Conservation (phyloP, 768 basidiomycete species). For the Boletus edulis region DNA sequence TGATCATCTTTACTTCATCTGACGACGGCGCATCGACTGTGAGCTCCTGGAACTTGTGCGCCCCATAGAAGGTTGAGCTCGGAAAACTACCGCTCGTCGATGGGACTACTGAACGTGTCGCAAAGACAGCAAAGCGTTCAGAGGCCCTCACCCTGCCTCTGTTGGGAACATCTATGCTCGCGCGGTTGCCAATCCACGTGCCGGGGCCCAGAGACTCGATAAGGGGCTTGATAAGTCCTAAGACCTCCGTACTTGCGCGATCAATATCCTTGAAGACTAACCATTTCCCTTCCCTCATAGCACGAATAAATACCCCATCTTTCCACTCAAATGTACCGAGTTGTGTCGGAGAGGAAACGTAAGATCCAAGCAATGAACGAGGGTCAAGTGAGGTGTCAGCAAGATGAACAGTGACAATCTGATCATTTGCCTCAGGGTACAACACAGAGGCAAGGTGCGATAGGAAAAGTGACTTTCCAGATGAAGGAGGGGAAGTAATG, state of each 20-base stretch:
- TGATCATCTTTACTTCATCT: slow-evolving; percentile 68
- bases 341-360: slow-evolving; percentile 78
- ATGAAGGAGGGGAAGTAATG: slow-evolving; percentile 80
- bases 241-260: slow-evolving; percentile 82
- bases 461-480: slow-evolving; percentile 83
- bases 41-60: slow-evolving; percentile 80
- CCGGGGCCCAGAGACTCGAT: slow-evolving; percentile 67
- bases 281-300: slow-evolving; percentile 90
- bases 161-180: slow-evolving; percentile 68
- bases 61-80: slow-evolving; percentile 73
- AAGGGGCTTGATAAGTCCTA: slow-evolving; percentile 83
- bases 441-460: slow-evolving; percentile 70
- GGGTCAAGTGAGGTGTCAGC: slow-evolving; percentile 96
- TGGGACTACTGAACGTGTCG: slow-evolving; percentile 69
- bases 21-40: slow-evolving; percentile 55
- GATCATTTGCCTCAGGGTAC: slow-evolving; percentile 56
- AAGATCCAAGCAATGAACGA: slow-evolving; percentile 89
- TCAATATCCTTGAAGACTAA: slow-evolving; percentile 92
- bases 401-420: slow-evolving; percentile 84
- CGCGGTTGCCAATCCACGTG: slow-evolving; percentile 75
- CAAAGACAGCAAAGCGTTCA: slow-evolving; percentile 83
- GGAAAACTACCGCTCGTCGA: slow-evolving; percentile 49
- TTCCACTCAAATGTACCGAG: slow-evolving; percentile 95
- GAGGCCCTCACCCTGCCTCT: slow-evolving; percentile 73
- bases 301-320: slow-evolving; percentile 88